Evolutionary conservation across 2,329 filamentous ascomycete species (phyloP).

Genomic region (Calonectria montana): DNA sequence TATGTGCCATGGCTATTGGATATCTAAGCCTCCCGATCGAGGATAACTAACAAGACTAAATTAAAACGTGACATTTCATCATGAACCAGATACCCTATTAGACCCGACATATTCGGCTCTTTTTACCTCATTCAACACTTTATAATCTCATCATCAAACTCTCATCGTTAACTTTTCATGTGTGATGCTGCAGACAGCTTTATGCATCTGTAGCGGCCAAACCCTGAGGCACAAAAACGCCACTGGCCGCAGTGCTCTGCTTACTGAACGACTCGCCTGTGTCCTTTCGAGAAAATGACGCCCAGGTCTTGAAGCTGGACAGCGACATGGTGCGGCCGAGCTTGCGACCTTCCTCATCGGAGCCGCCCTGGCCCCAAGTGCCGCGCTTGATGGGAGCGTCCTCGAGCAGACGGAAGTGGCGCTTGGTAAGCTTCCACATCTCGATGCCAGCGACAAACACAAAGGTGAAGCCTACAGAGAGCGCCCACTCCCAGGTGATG

Average conservation of each 20-base stretch:
- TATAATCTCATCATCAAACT: conserved; percentile 10
- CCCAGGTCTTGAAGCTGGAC: conserved; percentile 62
- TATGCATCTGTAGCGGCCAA: conserved; percentile 41
- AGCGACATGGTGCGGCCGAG: conserved; percentile 63
- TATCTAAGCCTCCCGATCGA: conserved; percentile 35
- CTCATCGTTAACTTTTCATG: neutral
- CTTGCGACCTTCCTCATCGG: conserved; percentile 57
- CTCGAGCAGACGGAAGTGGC: conserved; percentile 63
- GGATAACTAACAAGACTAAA: conserved; percentile 31
- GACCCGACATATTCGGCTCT: neutral
- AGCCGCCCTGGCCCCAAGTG: conserved; percentile 64
- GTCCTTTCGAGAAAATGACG: conserved; percentile 55
- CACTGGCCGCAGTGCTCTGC: conserved; percentile 36
- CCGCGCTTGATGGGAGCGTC: conserved; percentile 62
- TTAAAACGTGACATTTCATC: conserved; percentile 29
- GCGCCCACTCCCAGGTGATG: conserved; percentile 81
- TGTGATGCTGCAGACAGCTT: neutral
- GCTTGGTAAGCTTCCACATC: conserved; percentile 77
- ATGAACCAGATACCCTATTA: neutral
- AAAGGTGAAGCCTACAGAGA: conserved; percentile 72
- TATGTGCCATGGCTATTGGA: conserved; percentile 21
- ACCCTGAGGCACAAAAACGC: conserved; percentile 41
- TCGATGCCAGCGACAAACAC: conserved; percentile 77
- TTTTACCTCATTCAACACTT: neutral
- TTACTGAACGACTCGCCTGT: conserved; percentile 51